Base-by-base conservation (phyloP, 2,329 filamentous ascomycete species). In the Cadophora sp. region DNA sequence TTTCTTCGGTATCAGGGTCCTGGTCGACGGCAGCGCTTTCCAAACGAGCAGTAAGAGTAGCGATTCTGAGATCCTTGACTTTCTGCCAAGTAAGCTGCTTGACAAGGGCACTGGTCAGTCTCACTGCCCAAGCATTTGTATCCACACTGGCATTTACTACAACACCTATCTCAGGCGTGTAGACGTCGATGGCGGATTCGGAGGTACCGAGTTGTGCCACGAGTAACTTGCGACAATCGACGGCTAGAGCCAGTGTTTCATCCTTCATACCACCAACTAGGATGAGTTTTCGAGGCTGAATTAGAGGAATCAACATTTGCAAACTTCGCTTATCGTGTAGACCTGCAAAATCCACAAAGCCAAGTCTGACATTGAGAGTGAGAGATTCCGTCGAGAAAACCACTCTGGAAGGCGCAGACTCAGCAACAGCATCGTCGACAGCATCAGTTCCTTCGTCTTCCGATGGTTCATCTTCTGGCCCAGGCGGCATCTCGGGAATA, bases 111-210 rank as follows among this genome's bases (percentile, higher is more conserved):
- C 95, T 92, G 59, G 93, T 94, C 20, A 99, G 85, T 79, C 94
- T 97, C 68, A 99, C 92, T 27, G 92, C 90, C 96, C 96, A 99
- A 4, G 96, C 94, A 77, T 98, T 97, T 5, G 95, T 98, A 77
- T 99, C 96, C 50, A 98, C 95, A 75, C 94, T 97, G 14, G 95
- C 96, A 78, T 99, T 90, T 50, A 99, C 85, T 16, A 84, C 82
- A 41, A 85, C 83, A 27, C 94, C 94, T n/a, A 92, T 83, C 11
- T 82, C 79, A 0, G 96, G 96, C 0, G 93, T 94, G 76, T 95
- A 95, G 5, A 99, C 92, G 70, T 94, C 89, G 43, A 88, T 66
- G 4, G 71, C 85, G 45, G 84, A 82, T 6, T 78, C 80, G 0
- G 79, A 76, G 14, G 82, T 81, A 14, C 79, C 81, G 41, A 79